Conservation (phyloP, 2,329 filamentous ascomycete species). For the Scedosporium dehoogii region DNA sequence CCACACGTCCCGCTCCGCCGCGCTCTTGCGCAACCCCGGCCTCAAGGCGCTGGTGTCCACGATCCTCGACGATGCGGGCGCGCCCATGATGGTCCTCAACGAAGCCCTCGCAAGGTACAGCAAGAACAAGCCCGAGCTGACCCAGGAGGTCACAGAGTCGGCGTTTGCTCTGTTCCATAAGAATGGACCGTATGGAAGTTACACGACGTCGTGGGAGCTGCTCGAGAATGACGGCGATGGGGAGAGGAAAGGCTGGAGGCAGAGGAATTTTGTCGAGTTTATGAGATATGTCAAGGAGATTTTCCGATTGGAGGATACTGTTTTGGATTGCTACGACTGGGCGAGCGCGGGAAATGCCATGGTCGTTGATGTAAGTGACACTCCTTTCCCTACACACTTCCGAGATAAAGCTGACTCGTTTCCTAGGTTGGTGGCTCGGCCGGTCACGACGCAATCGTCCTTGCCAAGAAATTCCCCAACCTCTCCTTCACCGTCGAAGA, state of each 20-base stretch:
- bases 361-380: conserved; percentile 34
- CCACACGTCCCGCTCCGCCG: conserved; percentile 44
- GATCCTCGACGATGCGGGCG: conserved; percentile 43
- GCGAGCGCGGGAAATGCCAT: conserved; percentile 48
- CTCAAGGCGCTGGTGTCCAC: conserved; percentile 46
- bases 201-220: conserved; percentile 28
- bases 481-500: conserved; percentile 49
- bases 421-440: conserved; percentile 48
- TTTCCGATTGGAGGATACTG: conserved; percentile 38
- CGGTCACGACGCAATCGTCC: conserved; percentile 45
- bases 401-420: conserved; percentile 25
- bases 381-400: background rate
- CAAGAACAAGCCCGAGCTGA: conserved; percentile 28
- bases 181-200: conserved; percentile 24
- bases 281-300: conserved; percentile 39
- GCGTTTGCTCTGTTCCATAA: conserved; percentile 42
- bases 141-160: conserved; percentile 25
- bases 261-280: conserved; percentile 34
- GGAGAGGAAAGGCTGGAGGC: conserved; percentile 25
- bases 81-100: conserved; percentile 35
- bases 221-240: conserved; percentile 30
- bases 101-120: conserved; percentile 33
- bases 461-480: conserved; percentile 39
- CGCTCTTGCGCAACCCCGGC: conserved; percentile 35
- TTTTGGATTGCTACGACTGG: conserved; percentile 43